These are phyloP conservation scores for Ascochyta rabiei DNA, from an alignment of 2,329 filamentous ascomycete species.

Conservation along the genomic window DNA sequence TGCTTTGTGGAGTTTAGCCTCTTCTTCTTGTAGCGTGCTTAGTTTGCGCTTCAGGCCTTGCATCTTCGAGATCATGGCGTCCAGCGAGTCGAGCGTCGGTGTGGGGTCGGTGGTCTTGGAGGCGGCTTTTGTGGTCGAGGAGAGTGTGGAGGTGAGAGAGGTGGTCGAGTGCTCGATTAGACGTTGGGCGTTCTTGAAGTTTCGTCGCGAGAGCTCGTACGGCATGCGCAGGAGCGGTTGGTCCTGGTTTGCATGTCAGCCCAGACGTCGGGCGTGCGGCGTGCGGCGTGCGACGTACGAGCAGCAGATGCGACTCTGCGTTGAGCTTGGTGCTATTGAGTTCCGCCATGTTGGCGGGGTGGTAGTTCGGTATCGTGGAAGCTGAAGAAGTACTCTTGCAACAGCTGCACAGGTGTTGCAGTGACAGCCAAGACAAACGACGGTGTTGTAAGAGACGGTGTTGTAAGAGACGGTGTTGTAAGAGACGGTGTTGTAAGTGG, in stretches of 20 bases:
- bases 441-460: too few species aligned
- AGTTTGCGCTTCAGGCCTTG: slow-evolving; percentile 89
- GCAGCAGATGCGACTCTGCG: slow-evolving; percentile 75
- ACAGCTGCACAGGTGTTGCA: not conserved
- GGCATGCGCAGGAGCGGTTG: slow-evolving; percentile 93
- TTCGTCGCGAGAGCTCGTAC: slow-evolving; percentile 89
- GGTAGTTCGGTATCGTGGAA: not conserved
- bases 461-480: too few species aligned
- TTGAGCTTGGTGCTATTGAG: slow-evolving; percentile 69
- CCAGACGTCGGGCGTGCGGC: not conserved
- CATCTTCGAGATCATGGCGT: slow-evolving; percentile 84
- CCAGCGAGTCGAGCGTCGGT: slow-evolving; percentile 74
- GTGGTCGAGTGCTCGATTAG: slow-evolving; percentile 74
- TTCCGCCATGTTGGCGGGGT: slow-evolving; percentile 49
- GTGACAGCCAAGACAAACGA: not conserved
- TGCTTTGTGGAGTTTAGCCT: slow-evolving; percentile 75
- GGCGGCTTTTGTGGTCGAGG: slow-evolving; percentile 64
- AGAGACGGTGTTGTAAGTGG: not conserved
- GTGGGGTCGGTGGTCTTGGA: slow-evolving; percentile 54
- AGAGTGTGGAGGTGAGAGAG: slow-evolving; percentile 64
- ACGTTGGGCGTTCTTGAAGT: slow-evolving; percentile 85
- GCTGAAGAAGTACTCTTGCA: not conserved
- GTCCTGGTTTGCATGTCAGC: slow-evolving; percentile 63
- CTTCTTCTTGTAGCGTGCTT: slow-evolving; percentile 75
- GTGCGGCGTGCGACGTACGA: slow-evolving; percentile 58